phyloP scores from a whole-genome alignment of 2,329 filamentous ascomycete species.

The Raffaelea arxii region DNA sequence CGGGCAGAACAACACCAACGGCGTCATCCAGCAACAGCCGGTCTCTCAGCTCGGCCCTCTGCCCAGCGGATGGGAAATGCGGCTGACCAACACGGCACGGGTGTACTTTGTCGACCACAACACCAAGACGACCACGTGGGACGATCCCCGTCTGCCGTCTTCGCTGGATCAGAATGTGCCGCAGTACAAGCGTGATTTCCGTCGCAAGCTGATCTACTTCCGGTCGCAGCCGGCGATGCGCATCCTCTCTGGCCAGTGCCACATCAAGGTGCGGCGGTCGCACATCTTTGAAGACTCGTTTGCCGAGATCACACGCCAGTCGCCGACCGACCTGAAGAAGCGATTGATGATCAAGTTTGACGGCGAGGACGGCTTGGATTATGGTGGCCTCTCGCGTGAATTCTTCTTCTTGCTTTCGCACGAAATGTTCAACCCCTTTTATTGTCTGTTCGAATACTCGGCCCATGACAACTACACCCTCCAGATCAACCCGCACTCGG shows the following conservation, averaged over 20 bases:
- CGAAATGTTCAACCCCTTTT: slow-evolving; percentile 99
- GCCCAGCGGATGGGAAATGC: slow-evolving; percentile 99
- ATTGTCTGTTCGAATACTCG: slow-evolving; percentile 98
- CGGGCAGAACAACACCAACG: slow-evolving; percentile 75
- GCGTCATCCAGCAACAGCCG: slow-evolving; percentile 90
- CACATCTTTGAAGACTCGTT: slow-evolving; percentile 99
- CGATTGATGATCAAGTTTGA: slow-evolving; percentile 99
- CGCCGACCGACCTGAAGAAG: slow-evolving; percentile 93
- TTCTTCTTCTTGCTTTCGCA: slow-evolving; percentile 99
- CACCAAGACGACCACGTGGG: slow-evolving; percentile 99
- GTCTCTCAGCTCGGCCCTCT: slow-evolving; percentile 93
- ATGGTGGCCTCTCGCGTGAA: slow-evolving; percentile 93
- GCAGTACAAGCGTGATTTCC: slow-evolving; percentile 98
- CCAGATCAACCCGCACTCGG: slow-evolving; percentile 98
- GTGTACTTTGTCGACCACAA: slow-evolving; percentile 99
- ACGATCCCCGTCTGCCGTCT: slow-evolving; percentile 88
- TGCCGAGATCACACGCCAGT: slow-evolving; percentile 95
- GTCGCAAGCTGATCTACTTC: slow-evolving; percentile 98
- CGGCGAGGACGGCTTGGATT: slow-evolving; percentile 94
- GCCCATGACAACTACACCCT: slow-evolving; percentile 99
- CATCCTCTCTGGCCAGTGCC: slow-evolving; percentile 91
- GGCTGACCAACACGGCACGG: slow-evolving; percentile 90
- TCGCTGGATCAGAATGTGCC: slow-evolving; percentile 97
- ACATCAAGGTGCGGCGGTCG: slow-evolving; percentile 92
- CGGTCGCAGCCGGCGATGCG: slow-evolving; percentile 92